A percentile compares a stretch with the other conserved stretches of the same genome.
phyloP scores from a whole-genome alignment of 164 flowering plant species.

The Aristolochia fimbriata region DNA sequence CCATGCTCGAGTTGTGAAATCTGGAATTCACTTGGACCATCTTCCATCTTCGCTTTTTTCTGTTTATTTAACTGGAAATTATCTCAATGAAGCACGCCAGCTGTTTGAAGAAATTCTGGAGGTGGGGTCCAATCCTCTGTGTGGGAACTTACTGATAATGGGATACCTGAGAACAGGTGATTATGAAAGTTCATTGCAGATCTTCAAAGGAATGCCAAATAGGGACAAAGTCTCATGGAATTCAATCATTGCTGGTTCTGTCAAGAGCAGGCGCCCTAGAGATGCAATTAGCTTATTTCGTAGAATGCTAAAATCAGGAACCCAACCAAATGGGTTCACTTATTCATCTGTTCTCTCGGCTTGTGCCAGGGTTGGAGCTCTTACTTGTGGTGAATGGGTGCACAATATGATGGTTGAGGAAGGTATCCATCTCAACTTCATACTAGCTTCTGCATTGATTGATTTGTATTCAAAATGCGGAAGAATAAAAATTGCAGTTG shows the following conservation, averaged over 20 bases:
- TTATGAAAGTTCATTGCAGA: constrained; percentile 28
- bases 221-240: constrained; percentile 61
- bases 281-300: constrained; percentile 33
- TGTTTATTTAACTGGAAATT: constrained; percentile 22
- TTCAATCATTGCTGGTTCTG: constrained; percentile 40
- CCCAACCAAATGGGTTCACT: constrained; percentile 55
- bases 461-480: constrained; percentile 86
- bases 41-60: constrained; percentile 29
- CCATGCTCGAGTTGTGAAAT: constrained; percentile 27
- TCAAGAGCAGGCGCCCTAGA: constrained; percentile 25
- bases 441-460: constrained; percentile 46
- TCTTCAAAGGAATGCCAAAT: constrained; percentile 30
- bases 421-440: constrained; percentile 32
- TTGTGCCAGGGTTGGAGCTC: constrained; percentile 57
- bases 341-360: constrained; percentile 48
- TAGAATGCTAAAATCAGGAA: constrained; percentile 30
- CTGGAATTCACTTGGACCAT: constrained; percentile 33
- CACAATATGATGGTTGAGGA: constrained; percentile 38
- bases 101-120: constrained; percentile 25
- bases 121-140: constrained; percentile 17
- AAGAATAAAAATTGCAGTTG: constrained; percentile 35
- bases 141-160: constrained; percentile 30
- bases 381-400: constrained; percentile 41
- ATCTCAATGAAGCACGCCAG: constrained; percentile 14
- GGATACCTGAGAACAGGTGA: constrained; percentile 41